Evolutionary conservation across 306 rosid genomes (phyloP), one percentile per base, ranked within the genome.

Genomic region (Corylus americana): DNA sequence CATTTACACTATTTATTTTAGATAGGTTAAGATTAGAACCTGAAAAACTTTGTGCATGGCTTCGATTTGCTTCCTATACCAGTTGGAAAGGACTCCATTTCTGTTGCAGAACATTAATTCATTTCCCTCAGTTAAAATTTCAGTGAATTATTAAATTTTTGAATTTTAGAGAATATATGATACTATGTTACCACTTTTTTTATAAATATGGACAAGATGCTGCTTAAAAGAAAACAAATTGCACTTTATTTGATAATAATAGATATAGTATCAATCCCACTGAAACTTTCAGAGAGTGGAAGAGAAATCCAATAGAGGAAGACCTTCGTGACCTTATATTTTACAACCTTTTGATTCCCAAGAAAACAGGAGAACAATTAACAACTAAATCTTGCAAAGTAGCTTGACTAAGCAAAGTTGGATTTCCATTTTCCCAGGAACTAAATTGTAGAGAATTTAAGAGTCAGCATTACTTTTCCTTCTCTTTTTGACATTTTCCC

Each of bases 1-100:
- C 80, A 92, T 74, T 88, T 85, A 58, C 72, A 86, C 82, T 85
- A 85, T 75, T 85, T 55, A 89, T 86, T 93, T 93, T 89, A 86
- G 94, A 90, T 78, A 86, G 67, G 95, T 91, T 92, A 89, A 90
- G 98, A 94, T 92, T 94, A 81, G 96, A 89, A 94, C 98, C 98
- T 94, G 97, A 94, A 94, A 94, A 94, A 94, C 98, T 94, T 94
- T 90, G 97, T 92, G 97, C 98, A 94, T 81, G 98, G 98, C 96
- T 89, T 94, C 89, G 88, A 88, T 92, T 94, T 92, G 98, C 97
- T 94, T 92, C 96, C 98, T 90, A 90, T 83, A 92, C 97, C 96
- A 92, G 90, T 74, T 86, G 90, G 62, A 84, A 87, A 85, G 85
- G 93, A 86, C 87, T 92, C 96, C 96, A 55, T 77, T 94, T 94